Base-by-base conservation (phyloP, 148 eudicot genomes). In the Agrostemma githago region DNA sequence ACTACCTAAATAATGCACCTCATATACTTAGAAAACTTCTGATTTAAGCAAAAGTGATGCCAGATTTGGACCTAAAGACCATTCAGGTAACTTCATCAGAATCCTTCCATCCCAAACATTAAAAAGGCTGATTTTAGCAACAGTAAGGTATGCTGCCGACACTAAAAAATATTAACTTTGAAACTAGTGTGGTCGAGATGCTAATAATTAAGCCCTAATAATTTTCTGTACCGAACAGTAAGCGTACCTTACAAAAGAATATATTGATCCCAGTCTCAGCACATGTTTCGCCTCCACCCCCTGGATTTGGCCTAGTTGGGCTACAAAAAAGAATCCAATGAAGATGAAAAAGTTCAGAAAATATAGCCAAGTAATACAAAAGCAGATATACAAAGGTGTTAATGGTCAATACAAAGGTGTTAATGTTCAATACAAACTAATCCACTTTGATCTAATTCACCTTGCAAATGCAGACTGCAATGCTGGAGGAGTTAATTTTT, bases 271-370 rank as follows among this genome's bases (percentile, higher is more conserved):
- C 92, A 57, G 94, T 88, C 85, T 96, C 99, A 60, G 99, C 99
- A 81, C 97, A 96, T 37, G 96, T 92, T 88, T 90, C 99, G 64
- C 97, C 99, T 86, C 91, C 97, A 79, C 92, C 97, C 67, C 91
- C 91, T 11, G 95, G 96, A 86, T 81, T 90, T 72, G 88, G 88
- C 81, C 97, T 84, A 62, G 88, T 81, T 67, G 99, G 99, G 82
- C 99, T 96, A 85, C 34, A 74, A 76, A 71, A 66, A 66, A 69
- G 43, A 57, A 56, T 48, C 72, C 74, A 70, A 6, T 38, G 65
- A 41, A 12, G 72, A 26, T 57, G 14, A 21, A 62, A 69, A 54
- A 46, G 38, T 71, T 62, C 8, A 56, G 46, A 71, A 66, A 66
- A 51, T 66, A 62, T 15, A 44, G 12, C 46, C 48, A 44, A 8